Percentiles rank a stretch among this genome's conserved stretches.
Evolutionary conservation across 768 basidiomycete species (phyloP).

Genomic region (Jaapia argillacea): DNA sequence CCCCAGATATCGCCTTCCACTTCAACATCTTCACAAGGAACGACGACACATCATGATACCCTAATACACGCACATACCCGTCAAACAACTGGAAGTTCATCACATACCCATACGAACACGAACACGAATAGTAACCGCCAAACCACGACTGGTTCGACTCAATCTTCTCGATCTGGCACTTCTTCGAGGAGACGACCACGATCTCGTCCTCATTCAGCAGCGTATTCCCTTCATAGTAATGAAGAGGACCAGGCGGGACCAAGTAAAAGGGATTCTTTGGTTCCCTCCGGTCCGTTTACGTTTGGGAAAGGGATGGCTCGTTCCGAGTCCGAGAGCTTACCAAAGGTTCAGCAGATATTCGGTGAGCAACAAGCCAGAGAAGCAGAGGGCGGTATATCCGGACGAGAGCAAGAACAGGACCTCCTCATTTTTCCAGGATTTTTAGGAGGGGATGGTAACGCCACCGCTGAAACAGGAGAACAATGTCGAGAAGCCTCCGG

Average conservation of each 20-base stretch:
- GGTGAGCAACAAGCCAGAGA: not conserved
- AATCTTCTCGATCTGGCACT: not conserved
- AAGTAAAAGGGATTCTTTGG: not conserved
- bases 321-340: not conserved
- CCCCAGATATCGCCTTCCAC: too few relatives aligned
- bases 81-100: too few relatives aligned
- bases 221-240: not conserved
- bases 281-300: not conserved
- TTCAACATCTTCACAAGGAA: too few relatives aligned
- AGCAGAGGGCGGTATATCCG: not conserved
- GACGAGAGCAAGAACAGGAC: not conserved
- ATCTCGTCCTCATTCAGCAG: too few relatives aligned
- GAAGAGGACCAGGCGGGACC: not conserved
- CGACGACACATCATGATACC: too few relatives aligned
- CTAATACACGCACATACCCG: too few relatives aligned
- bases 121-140: too few relatives aligned
- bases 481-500: not conserved
- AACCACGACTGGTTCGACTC: not conserved
- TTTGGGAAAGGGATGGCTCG: not conserved
- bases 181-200: not conserved
- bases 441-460: not conserved
- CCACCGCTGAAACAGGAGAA: not conserved
- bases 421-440: not conserved
- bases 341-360: not conserved
- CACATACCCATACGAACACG: too few relatives aligned